Evolutionary conservation across 257 asterid species (phyloP).

Genomic region (Jaltomata sinuosa): DNA sequence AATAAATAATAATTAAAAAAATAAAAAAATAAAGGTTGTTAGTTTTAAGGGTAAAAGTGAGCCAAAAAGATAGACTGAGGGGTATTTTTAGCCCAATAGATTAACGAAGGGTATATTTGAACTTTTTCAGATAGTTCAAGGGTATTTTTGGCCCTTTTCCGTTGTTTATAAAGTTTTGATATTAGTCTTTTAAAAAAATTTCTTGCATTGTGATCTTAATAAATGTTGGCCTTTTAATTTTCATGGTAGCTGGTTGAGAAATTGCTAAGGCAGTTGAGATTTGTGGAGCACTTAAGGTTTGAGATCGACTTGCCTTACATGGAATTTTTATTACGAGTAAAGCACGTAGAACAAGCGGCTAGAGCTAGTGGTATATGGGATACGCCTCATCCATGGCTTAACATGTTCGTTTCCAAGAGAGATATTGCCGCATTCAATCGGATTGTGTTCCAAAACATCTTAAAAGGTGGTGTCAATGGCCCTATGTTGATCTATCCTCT

Average conservation of each 20-base stretch:
- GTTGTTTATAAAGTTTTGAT: not conserved
- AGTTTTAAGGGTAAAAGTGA: no score
- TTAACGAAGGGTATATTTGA: no score
- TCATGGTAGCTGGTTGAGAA: constrained; percentile 45
- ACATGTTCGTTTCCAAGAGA: constrained; percentile 57
- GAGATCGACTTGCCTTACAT: constrained; percentile 41
- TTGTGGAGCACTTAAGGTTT: constrained; percentile 24
- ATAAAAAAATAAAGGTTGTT: no score
- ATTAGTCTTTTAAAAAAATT: not conserved
- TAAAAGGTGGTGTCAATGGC: constrained; percentile 80
- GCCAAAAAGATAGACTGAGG: no score
- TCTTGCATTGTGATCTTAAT: not conserved
- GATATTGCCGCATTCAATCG: constrained; percentile 60
- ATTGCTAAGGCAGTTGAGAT: constrained; percentile 33
- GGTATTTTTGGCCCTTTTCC: no score
- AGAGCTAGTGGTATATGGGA: constrained; percentile 78
- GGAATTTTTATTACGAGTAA: constrained; percentile 70
- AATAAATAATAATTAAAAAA: no score
- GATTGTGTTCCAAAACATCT: constrained; percentile 50
- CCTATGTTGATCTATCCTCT: constrained; percentile 84
- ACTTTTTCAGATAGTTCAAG: no score
- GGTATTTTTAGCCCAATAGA: no score
- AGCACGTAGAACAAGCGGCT: constrained; percentile 59
- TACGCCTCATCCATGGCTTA: constrained; percentile 98
- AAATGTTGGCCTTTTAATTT: not conserved